Conservation (phyloP, 345 rosid genomes). For the Turnera subulata region DNA sequence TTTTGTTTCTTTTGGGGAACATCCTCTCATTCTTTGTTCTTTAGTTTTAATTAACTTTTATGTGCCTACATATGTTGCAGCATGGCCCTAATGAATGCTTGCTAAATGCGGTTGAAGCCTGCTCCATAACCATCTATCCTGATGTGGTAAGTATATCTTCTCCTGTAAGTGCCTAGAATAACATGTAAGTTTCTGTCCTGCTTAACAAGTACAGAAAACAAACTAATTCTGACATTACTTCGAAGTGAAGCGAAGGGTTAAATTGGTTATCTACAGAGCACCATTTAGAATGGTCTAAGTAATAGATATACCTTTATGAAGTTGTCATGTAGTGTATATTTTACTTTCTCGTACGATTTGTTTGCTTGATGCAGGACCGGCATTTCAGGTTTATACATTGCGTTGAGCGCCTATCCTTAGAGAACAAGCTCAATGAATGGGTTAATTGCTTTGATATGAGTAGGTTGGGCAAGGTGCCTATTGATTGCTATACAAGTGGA, state of each 20-base stretch:
- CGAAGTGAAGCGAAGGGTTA: too few species aligned
- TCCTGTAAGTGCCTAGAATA: too few species aligned
- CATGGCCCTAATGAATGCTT: slow-evolving; percentile 61
- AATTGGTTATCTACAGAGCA: too few species aligned
- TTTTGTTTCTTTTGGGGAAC: too few species aligned
- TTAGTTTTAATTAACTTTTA: too few species aligned
- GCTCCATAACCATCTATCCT: slow-evolving; percentile 48
- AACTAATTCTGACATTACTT: too few species aligned
- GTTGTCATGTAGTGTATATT: neutral
- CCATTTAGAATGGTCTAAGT: too few species aligned
- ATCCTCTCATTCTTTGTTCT: too few species aligned
- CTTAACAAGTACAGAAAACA: too few species aligned
- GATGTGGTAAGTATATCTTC: slow-evolving; percentile 36
- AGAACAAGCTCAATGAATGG: slow-evolving; percentile 42
- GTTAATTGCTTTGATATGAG: slow-evolving; percentile 40
- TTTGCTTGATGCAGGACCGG: slow-evolving; percentile 30
- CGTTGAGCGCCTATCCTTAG: slow-evolving; percentile 40
- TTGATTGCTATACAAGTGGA: slow-evolving; percentile 54
- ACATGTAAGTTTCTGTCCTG: too few species aligned
- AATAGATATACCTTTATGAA: too few species aligned
- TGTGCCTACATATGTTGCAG: slow-evolving; percentile 26
- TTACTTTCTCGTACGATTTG: neutral
- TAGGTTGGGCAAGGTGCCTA: slow-evolving; percentile 34
- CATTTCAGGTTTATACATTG: slow-evolving; percentile 55
- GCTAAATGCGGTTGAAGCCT: slow-evolving; percentile 49